These are phyloP conservation scores for Dittrichia graveolens DNA, from an alignment of 129 eudicot genomes.

Conservation along the genomic window DNA sequence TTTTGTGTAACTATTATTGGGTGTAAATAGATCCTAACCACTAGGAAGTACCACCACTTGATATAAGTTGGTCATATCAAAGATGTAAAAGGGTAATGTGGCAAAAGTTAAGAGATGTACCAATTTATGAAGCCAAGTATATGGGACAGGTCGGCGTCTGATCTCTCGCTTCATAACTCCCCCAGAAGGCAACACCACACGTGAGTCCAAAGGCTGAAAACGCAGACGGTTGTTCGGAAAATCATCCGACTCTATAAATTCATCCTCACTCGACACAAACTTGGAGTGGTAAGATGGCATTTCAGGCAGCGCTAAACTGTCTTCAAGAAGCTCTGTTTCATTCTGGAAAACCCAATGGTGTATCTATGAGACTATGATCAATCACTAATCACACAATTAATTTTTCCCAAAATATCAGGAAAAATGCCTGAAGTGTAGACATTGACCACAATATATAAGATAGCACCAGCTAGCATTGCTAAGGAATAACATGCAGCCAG, in stretches of 20 bases:
- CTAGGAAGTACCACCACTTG: background rate
- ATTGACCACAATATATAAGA: background rate
- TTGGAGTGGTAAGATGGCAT: slow-evolving; percentile 65
- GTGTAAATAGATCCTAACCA: background rate
- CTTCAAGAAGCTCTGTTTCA: slow-evolving; percentile 85
- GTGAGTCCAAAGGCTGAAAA: slow-evolving; percentile 46
- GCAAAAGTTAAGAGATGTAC: slow-evolving; percentile 38
- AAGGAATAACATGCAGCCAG: no score
- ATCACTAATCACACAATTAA: background rate
- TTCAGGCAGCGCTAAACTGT: slow-evolving; percentile 71
- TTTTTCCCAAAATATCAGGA: no score
- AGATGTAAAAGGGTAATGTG: background rate
- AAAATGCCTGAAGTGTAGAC: no score
- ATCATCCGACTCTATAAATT: slow-evolving; percentile 79
- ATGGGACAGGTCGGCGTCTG: slow-evolving; percentile 52
- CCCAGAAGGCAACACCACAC: slow-evolving; percentile 45
- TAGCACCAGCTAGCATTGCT: no score
- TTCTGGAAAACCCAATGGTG: slow-evolving; percentile 44
- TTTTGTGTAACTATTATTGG: background rate
- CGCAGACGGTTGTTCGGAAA: slow-evolving; percentile 50
- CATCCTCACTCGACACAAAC: slow-evolving; percentile 84
- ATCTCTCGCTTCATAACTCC: slow-evolving; percentile 52
- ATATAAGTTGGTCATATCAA: slow-evolving; percentile 4
- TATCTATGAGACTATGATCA: background rate
- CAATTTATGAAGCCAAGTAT: slow-evolving; percentile 80